Percentiles rank a stretch among this genome's conserved stretches.
Evolutionary conservation across 192 early-diverging fungal species (phyloP).

Genomic region (Gigaspora rosea): DNA sequence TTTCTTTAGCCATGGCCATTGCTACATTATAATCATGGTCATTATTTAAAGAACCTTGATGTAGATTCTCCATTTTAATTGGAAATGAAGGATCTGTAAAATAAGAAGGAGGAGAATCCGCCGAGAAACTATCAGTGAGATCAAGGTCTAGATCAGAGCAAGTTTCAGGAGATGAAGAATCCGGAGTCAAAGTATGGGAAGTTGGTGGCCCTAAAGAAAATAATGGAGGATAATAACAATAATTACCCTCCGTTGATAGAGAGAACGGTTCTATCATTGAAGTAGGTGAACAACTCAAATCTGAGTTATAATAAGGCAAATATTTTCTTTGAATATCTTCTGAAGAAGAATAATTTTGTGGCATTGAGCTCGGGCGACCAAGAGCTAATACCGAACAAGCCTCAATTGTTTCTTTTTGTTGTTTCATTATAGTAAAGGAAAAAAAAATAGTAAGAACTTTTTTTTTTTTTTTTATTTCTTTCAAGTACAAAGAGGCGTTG

Average conservation of each 20-base stretch:
- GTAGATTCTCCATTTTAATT: conserved; percentile 19
- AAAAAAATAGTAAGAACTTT: background rate
- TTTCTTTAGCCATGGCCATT: conserved; percentile 24
- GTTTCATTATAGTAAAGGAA: conserved; percentile 7
- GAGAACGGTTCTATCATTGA: conserved; percentile 22
- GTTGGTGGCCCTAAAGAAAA: background rate
- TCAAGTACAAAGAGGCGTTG: conserved; percentile 14
- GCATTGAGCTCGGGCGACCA: conserved; percentile 6
- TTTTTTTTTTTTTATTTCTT: no score
- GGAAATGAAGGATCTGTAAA: conserved; percentile 11
- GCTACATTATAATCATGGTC: conserved; percentile 28
- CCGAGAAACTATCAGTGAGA: conserved; percentile 17
- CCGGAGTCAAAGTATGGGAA: background rate
- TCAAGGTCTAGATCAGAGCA: conserved; percentile 3
- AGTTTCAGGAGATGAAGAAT: conserved; percentile 9
- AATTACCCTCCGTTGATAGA: background rate
- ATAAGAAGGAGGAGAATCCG: background rate
- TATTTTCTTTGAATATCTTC: conserved; percentile 16
- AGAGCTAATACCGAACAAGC: conserved; percentile 20
- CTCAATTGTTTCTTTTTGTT: conserved; percentile 16
- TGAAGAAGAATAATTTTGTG: conserved; percentile 18
- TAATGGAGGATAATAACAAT: conserved; percentile 21
- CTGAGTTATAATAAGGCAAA: conserved; percentile 5
- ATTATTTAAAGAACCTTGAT: conserved; percentile 1
- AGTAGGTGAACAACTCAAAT: background rate